Conservation (phyloP, 805 yeast genomes). For the Yarrowia keelungensis region DNA sequence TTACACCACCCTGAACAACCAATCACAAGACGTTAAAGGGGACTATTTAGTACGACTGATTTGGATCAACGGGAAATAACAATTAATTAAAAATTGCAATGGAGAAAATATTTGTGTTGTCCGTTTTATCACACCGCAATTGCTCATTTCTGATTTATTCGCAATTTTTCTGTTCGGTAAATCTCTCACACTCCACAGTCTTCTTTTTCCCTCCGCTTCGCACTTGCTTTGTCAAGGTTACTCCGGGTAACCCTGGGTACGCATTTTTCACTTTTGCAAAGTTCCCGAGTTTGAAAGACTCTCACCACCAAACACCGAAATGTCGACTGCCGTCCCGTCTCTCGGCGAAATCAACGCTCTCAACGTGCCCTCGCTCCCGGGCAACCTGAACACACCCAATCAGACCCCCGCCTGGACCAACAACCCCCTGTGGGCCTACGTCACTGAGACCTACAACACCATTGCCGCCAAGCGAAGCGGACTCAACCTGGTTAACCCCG, state of each 20-base stretch:
- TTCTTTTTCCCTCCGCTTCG: constrained; percentile 16
- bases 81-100: too few relatives aligned
- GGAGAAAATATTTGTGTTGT: too few relatives aligned
- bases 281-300: constrained; percentile 23
- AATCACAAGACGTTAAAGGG: too few relatives aligned
- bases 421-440: constrained; percentile 80
- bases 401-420: constrained; percentile 63
- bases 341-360: constrained; percentile 45
- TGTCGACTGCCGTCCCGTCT: constrained; percentile 43
- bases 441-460: constrained; percentile 75
- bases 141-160: too few relatives aligned
- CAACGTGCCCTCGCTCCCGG: constrained; percentile 41
- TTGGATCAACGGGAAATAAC: too few relatives aligned
- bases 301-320: constrained; percentile 29
- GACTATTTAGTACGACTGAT: too few relatives aligned
- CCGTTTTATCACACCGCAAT: too few relatives aligned
- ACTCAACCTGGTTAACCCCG: constrained; percentile 87
- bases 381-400: constrained; percentile 37
- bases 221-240: constrained; percentile 28
- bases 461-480: constrained; percentile 80
- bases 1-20: too few relatives aligned
- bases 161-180: too few relatives aligned
- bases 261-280: constrained; percentile 34
- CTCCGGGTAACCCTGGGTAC: constrained; percentile 26
- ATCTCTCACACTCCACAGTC: neutral